A percentile compares a stretch with the other conserved stretches of the same genome.
Evolutionary conservation across 139 green algal species (phyloP).

Genomic region (Nannochloris sp.): DNA sequence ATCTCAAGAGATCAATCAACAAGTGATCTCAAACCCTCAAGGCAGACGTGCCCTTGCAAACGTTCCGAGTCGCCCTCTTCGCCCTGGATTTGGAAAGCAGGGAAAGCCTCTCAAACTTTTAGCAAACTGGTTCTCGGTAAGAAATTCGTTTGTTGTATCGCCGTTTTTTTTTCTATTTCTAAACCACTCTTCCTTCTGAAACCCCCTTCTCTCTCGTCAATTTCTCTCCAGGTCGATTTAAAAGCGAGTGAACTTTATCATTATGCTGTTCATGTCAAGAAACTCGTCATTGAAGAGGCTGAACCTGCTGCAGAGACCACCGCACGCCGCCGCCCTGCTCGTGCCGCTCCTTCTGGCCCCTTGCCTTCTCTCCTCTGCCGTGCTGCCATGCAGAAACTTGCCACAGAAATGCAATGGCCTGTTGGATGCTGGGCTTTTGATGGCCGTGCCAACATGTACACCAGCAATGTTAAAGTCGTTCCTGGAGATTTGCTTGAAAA

Average conservation of each 20-base stretch:
- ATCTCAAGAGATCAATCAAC: too few species aligned
- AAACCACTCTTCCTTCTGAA: not conserved
- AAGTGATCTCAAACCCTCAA: too few species aligned
- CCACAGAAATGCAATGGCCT: not conserved
- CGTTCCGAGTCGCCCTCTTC: constrained; percentile 5
- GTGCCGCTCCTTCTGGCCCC: not conserved
- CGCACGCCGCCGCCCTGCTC: not conserved
- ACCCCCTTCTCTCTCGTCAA: not conserved
- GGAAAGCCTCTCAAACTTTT: not conserved
- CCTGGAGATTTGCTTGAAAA: not conserved
- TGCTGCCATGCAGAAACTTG: constrained; percentile 3
- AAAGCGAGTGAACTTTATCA: constrained; percentile 13
- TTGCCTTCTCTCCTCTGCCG: constrained; percentile 17
- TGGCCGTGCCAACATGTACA: constrained; percentile 27
- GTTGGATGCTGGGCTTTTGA: constrained; percentile 23
- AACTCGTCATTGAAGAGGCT: not conserved
- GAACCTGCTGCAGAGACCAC: constrained; percentile 6
- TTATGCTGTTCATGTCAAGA: constrained; percentile 14
- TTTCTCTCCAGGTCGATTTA: constrained; percentile 8
- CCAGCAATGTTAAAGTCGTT: constrained; percentile 4
- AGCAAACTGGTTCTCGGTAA: constrained; percentile 27
- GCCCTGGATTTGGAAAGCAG: not conserved
- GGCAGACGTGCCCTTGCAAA: too few species aligned
- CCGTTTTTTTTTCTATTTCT: not conserved
- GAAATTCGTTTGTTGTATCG: not conserved